phyloP scores from a whole-genome alignment of 768 basidiomycete species.

The Roridomyces roridus region DNA sequence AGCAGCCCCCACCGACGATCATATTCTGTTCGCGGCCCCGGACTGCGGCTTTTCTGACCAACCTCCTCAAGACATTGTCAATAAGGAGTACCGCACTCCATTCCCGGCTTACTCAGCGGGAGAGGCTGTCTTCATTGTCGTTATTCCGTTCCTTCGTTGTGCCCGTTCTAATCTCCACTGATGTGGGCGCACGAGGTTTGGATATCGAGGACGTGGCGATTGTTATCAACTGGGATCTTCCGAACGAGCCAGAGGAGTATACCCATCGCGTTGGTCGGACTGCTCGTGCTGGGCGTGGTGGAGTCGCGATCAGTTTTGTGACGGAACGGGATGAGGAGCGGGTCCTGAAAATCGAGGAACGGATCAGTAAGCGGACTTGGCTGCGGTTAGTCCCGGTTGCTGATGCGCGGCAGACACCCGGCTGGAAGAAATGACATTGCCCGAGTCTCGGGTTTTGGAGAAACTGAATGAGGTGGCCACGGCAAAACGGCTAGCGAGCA shows the following conservation, averaged over 20 bases:
- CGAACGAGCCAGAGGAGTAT: constrained; percentile 90
- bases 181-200: constrained; percentile 93
- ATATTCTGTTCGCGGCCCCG: constrained; percentile 89
- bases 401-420: constrained; percentile 60
- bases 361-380: constrained; percentile 69
- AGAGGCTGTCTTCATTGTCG: constrained; percentile 83
- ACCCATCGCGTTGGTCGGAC: constrained; percentile 95
- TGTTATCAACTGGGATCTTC: constrained; percentile 98
- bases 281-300: constrained; percentile 88
- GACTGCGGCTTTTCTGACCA: constrained; percentile 89
- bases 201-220: constrained; percentile 97
- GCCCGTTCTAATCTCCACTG: constrained; percentile 92
- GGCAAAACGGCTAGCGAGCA: constrained; percentile 91
- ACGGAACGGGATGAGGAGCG: constrained; percentile 92
- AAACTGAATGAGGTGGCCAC: constrained; percentile 89
- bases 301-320: constrained; percentile 92
- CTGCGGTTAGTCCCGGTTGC: neutral
- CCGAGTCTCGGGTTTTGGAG: constrained; percentile 84
- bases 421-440: constrained; percentile 74
- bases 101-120: constrained; percentile 91
- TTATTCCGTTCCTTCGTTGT: constrained; percentile 87
- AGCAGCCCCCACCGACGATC: constrained; percentile 92
- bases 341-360: constrained; percentile 81
- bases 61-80: constrained; percentile 74
- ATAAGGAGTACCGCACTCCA: constrained; percentile 92